phyloP scores from a whole-genome alignment of 352 stramenopile genomes.

The Phytopythium ostracodes region DNA sequence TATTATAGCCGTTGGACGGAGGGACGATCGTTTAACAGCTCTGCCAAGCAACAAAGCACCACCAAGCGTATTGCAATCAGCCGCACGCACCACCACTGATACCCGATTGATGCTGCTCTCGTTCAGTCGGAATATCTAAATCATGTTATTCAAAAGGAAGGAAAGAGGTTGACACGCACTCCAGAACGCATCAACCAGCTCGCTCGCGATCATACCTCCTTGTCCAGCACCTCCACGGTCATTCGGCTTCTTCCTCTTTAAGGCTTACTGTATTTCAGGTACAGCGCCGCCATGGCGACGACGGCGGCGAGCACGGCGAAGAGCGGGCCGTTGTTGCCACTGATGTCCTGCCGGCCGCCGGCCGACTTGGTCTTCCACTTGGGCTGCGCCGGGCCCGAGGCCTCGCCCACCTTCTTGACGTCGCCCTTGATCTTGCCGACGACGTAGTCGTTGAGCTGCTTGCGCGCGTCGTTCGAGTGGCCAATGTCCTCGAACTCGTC shows the following conservation, averaged over 20 bases:
- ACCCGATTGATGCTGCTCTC: not conserved
- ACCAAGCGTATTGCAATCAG: not conserved
- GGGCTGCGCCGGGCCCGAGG: constrained; percentile 7
- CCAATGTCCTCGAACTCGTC: constrained; percentile 97
- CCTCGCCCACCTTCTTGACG: constrained; percentile 38
- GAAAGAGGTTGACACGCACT: not conserved
- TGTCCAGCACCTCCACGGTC: not conserved
- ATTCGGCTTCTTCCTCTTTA: not conserved
- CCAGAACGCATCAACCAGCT: not conserved
- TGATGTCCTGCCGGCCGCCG: constrained; percentile 56
- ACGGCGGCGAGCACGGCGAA: constrained; percentile 47
- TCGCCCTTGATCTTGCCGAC: constrained; percentile 89
- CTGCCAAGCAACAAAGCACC: too few species aligned
- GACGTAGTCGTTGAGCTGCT: constrained; percentile 91
- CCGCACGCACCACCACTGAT: not conserved
- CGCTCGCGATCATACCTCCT: not conserved
- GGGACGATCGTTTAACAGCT: not conserved
- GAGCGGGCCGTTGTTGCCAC: constrained; percentile 47
- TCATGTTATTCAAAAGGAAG: constrained; percentile 6
- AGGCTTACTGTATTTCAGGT: constrained; percentile 44
- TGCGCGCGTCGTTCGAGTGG: constrained; percentile 95
- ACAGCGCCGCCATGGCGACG: constrained; percentile 50
- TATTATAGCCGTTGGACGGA: not conserved
- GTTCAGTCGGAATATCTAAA: constrained; percentile 7
- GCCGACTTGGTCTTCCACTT: constrained; percentile 24